Base-by-base conservation (phyloP, 2,329 filamentous ascomycete genomes). In the Magnaporthales sp. region DNA sequence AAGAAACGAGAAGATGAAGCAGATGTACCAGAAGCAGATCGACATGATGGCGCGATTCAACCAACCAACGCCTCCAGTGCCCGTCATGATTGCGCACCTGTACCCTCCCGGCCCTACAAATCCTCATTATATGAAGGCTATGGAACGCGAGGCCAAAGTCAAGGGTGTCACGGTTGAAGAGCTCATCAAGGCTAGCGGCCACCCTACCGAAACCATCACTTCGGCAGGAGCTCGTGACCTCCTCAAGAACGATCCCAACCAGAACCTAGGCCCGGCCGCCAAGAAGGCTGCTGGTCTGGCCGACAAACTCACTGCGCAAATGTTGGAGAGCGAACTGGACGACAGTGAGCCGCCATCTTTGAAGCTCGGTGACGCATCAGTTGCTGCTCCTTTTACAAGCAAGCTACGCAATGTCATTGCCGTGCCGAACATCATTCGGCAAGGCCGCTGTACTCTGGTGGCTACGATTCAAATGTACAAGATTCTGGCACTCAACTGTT, bases 401-500 rank as follows among this genome's bases (percentile, higher is more conserved):
- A 99, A 99, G 81, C 86, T 99, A 60, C 91, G 93, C 72, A 97
- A 99, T 74, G 95, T 99, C 68, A 87, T 99, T 73, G 95, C 95
- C 51, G 93, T 99, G 67, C 94, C 95, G 65, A 99, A 99, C 80
- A 99, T 99, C 73, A 95, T 99, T 74, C 91, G 95, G 67, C 95
- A 99, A 81, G 95, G 95, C 67, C 91, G 95, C 69, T 99, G 95
- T 82, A 99, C 95, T 8, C 87, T 99, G 24, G 95, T 99, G 66
- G 95, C 95, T 32, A 99, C 95, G 0, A 98, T 99, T 70, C 95
- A 99, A 82, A 99, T 99, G 94, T 99, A 99, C 88, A 99, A 97
- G 85, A 99, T 99, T 73, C 86, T 99, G 65, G 95, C 95, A 8
- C 83, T 99, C 68, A 99, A 99, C 83, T 99, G 95, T 77, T 83